Evolutionary conservation across 2,329 filamentous ascomycete species (phyloP).

Genomic region (Cladosporium sp.): DNA sequence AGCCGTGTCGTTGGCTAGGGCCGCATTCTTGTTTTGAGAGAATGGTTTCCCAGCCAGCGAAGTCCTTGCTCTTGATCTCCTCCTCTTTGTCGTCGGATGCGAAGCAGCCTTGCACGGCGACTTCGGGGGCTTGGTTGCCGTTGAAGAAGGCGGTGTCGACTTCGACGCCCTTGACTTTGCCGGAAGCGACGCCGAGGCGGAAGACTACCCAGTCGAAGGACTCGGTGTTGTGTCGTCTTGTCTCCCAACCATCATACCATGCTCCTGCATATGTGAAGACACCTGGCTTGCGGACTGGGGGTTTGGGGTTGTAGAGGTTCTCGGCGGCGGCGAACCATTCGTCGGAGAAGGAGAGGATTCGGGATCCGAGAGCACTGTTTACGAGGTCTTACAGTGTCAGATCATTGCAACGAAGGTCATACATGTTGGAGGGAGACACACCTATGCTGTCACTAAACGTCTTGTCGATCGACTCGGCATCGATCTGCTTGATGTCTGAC

Average conservation of each 20-base stretch:
- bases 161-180: conserved; percentile 71
- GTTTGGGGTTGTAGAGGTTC: conserved; percentile 59
- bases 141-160: conserved; percentile 80
- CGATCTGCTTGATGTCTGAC: conserved; percentile 32
- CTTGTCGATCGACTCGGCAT: conserved; percentile 52
- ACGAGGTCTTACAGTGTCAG: conserved; percentile 49
- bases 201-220: conserved; percentile 62
- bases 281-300: conserved; percentile 57
- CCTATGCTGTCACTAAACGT: conserved; percentile 58
- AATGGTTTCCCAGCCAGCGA: conserved; percentile 66
- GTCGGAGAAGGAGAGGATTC: conserved; percentile 58
- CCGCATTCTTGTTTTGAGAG: conserved; percentile 70
- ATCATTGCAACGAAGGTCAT: conserved; percentile 26
- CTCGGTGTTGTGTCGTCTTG: conserved; percentile 59
- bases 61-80: conserved; percentile 53
- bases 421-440: conserved; percentile 24
- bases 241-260: conserved; percentile 68
- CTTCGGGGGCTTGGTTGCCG: conserved; percentile 77
- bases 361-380: conserved; percentile 52
- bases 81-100: conserved; percentile 62
- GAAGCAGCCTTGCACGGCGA: conserved; percentile 77
- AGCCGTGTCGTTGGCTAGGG: conserved; percentile 70
- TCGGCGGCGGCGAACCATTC: conserved; percentile 62
- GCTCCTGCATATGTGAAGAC: conserved; percentile 61
- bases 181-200: conserved; percentile 63